Evolutionary conservation across 345 rosid genomes (phyloP), one percentile per base, ranked within the genome.

Genomic region (Hypericum perforatum): DNA sequence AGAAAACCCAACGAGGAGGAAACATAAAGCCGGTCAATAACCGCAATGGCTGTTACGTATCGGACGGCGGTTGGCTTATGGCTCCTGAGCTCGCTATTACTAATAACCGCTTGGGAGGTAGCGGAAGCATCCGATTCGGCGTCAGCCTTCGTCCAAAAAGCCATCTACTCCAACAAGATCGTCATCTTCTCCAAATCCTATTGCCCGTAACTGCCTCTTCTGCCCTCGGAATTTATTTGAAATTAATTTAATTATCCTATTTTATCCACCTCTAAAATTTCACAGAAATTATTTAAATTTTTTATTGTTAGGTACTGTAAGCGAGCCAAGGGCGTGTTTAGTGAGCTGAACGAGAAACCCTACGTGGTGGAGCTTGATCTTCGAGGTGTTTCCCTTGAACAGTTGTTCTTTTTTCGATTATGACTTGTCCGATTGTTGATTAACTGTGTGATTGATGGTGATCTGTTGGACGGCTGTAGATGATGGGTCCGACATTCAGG

Each of bases 141-240:
- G 8, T 75, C 95, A 0, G 97, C 85, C 36, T 85, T 79, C 41
- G 97, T 89, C n/a, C 95, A 82, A 60, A 75, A 88, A 73, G 55
- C 71, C 46, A 83, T 89, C 68, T 79, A 74, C 76, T 89, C 97
- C 69, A 76, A 85, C 80, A 78, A 73, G 41, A 66, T 66, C 15
- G 71, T 60, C 65, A 50, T 66, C 61, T 66, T 66, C 62, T 66
- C 71, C 62, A 66, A 66, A 66, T 66, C 71, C 49, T 66, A 66
- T 41, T 66, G 65, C 57, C 71, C 71, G 65, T 66, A 60, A 22
- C n/a, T n/a, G n/a, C n/a, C n/a, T n/a, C n/a, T n/a, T n/a, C n/a
- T n/a, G n/a, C n/a, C n/a, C n/a, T n/a, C n/a, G n/a, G n/a, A n/a
- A n/a, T n/a, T n/a, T n/a, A n/a, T n/a, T n/a, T 16, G n/a, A n/a